These are phyloP conservation scores for Fonsecaea pugnacius DNA, from an alignment of 2,329 filamentous ascomycete species.

Conservation along the genomic window DNA sequence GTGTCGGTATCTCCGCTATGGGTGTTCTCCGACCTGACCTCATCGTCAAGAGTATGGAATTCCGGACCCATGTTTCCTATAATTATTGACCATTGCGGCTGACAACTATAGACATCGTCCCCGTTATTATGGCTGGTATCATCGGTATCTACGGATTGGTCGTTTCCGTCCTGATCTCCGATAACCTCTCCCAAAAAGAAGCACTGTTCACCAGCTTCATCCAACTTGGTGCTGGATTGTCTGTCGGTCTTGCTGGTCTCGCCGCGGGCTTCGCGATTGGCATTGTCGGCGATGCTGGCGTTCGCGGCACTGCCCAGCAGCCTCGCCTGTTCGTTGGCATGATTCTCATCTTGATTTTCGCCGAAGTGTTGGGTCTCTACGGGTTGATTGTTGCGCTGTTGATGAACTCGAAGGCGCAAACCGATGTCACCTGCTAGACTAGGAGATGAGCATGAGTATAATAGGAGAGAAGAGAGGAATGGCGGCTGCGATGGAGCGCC, in stretches of 20 bases:
- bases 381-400: slow-evolving; percentile 97
- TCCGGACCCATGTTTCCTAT: not conserved
- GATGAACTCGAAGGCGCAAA: slow-evolving; percentile 93
- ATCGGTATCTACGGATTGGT: slow-evolving; percentile 98
- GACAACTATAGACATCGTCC: slow-evolving; percentile 30
- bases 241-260: slow-evolving; percentile 80
- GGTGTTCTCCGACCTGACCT: slow-evolving; percentile 96
- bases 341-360: slow-evolving; percentile 99
- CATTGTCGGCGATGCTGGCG: slow-evolving; percentile 69
- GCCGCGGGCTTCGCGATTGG: slow-evolving; percentile 84
- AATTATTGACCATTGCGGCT: slow-evolving; percentile 9
- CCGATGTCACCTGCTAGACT: slow-evolving; percentile 65
- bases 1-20: slow-evolving; percentile 97
- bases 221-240: slow-evolving; percentile 80
- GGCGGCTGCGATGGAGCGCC: slow-evolving; percentile 34
- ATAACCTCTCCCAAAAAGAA: slow-evolving; percentile 72
- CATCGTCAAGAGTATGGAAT: slow-evolving; percentile 92
- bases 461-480: not conserved
- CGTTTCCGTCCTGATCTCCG: slow-evolving; percentile 84
- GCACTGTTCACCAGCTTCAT: slow-evolving; percentile 82
- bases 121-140: slow-evolving; percentile 97
- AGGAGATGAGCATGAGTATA: slow-evolving; percentile 6
- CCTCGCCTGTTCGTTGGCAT: slow-evolving; percentile 75
- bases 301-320: slow-evolving; percentile 58
- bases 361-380: slow-evolving; percentile 99